phyloP scores from a whole-genome alignment of 345 rosid species.

The Arabidopsis suecica region DNA sequence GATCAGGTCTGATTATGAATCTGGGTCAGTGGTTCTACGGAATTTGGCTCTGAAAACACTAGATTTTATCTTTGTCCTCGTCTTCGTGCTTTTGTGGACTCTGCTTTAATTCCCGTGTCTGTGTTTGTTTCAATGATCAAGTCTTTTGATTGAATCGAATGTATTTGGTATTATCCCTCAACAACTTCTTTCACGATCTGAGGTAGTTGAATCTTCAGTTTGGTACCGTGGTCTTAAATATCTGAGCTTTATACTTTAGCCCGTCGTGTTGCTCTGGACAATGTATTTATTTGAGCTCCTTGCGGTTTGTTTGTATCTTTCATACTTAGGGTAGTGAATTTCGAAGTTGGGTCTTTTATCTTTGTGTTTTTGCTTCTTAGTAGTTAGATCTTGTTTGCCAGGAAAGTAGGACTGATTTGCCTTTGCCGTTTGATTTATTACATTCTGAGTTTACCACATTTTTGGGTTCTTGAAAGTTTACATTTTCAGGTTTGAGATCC shows the following conservation, averaged over 20 bases:
- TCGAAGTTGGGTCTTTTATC: conserved; percentile 14
- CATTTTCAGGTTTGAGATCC: neutral
- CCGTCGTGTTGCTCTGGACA: conserved; percentile 29
- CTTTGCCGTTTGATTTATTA: conserved; percentile 7
- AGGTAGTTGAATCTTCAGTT: conserved; percentile 20
- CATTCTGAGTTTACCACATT: conserved; percentile 1
- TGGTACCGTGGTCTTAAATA: conserved; percentile 28
- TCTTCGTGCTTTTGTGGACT: conserved; percentile 36
- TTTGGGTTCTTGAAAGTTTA: conserved; percentile 16
- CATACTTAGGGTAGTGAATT: conserved; percentile 8
- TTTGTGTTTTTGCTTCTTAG: conserved; percentile 7
- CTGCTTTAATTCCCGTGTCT: conserved; percentile 31
- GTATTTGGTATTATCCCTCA: neutral
- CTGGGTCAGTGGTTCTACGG: conserved; percentile 28
- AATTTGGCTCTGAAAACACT: conserved; percentile 37
- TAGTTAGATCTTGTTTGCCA: conserved; percentile 25
- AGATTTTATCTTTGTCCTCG: conserved; percentile 1
- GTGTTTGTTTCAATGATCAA: conserved; percentile 46
- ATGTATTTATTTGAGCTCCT: conserved; percentile 33
- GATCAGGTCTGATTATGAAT: conserved; percentile 40
- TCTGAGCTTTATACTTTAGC: conserved; percentile 23
- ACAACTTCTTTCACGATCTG: conserved; percentile 14
- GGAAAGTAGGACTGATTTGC: conserved; percentile 18
- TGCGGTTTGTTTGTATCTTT: conserved; percentile 18
- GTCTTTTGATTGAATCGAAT: conserved; percentile 22